A percentile compares a stretch with the other conserved stretches of the same genome.
These are phyloP conservation scores for Physcomitrellopsis africana DNA, from an alignment of 225 moss, liverwort and hornwort genomes.

Conservation along the genomic window DNA sequence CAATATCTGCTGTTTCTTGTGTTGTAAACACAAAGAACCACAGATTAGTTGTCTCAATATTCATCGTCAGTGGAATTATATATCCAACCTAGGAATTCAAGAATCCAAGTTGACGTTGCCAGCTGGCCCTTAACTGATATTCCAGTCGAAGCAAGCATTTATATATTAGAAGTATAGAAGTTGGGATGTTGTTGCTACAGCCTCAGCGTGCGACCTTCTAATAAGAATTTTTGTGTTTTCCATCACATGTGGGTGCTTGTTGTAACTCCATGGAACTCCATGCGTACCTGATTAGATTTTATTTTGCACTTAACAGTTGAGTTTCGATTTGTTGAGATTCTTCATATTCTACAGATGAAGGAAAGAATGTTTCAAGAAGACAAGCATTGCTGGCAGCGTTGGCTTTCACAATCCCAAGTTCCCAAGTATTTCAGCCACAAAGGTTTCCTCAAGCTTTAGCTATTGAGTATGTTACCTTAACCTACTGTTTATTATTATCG, in stretches of 20 bases:
- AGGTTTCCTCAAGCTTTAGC: conserved; percentile 40
- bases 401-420: conserved; percentile 31
- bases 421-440: conserved; percentile 20
- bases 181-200: conserved; percentile 1
- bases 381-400: conserved; percentile 48
- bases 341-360: conserved; percentile 37
- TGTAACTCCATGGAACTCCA: neutral
- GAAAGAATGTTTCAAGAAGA: conserved; percentile 47
- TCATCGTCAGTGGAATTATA: neutral
- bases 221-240: neutral
- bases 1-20: neutral
- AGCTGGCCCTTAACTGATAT: neutral
- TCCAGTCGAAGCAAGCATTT: neutral
- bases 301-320: neutral
- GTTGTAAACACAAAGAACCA: neutral
- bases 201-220: neutral
- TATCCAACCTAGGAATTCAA: neutral
- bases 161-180: neutral
- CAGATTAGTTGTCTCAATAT: neutral
- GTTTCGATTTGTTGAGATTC: conserved; percentile 11
- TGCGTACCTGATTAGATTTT: neutral
- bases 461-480: conserved; percentile 50
- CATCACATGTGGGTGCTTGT: neutral
- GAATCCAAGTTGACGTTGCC: neutral
- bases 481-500: neutral